Conservation (phyloP, 139 green algal genomes). For the Ulvella scutata region DNA sequence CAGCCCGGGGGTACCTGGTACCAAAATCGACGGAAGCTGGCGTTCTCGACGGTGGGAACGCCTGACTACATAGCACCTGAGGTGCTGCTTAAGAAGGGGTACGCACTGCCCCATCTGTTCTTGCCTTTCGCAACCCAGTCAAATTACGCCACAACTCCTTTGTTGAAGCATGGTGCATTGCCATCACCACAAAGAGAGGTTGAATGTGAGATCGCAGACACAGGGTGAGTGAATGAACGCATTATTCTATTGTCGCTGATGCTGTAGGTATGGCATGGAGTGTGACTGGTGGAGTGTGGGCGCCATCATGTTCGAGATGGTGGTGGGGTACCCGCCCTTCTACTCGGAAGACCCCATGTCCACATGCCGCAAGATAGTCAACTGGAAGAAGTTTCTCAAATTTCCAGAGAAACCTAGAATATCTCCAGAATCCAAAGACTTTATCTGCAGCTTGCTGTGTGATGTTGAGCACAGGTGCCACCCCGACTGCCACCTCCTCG, state of each 20-base stretch:
- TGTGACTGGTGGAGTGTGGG: constrained; percentile 97
- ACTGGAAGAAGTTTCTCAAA: constrained; percentile 79
- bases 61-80: constrained; percentile 94
- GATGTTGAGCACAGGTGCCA: constrained; percentile 63
- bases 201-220: no score
- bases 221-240: no score
- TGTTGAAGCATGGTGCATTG: no score
- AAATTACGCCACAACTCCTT: no score
- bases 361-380: constrained; percentile 88
- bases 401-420: constrained; percentile 64
- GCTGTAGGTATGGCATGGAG: constrained; percentile 80
- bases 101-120: not conserved
- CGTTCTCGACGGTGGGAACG: constrained; percentile 85
- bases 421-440: constrained; percentile 42
- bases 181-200: no score
- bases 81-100: constrained; percentile 88
- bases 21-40: constrained; percentile 58
- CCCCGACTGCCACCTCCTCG: no score
- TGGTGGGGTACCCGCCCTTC: constrained; percentile 93
- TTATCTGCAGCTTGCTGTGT: constrained; percentile 86
- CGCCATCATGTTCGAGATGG: constrained; percentile 96
- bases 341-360: constrained; percentile 89
- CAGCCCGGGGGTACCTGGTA: constrained; percentile 48
- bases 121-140: no score
- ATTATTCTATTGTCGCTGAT: no score